Evolutionary conservation across 2,329 filamentous ascomycete species (phyloP).

Genomic region (Emmonsiellopsis sp.): DNA sequence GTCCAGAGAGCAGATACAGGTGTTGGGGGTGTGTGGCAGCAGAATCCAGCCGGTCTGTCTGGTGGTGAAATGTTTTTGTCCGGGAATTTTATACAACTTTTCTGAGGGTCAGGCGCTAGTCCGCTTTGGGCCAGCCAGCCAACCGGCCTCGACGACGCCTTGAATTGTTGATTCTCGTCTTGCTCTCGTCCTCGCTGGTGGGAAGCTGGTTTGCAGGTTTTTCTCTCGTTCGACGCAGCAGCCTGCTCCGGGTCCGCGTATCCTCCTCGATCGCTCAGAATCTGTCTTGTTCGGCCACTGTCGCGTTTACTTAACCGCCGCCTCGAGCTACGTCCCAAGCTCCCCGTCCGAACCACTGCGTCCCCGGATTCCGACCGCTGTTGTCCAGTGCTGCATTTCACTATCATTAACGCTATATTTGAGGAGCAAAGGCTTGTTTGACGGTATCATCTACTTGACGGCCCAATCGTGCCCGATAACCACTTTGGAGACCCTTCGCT

Average conservation of each 20-base stretch:
- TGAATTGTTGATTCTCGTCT: not conserved
- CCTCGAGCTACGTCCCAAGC: not conserved
- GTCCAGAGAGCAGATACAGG: not conserved
- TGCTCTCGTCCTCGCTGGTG: not conserved
- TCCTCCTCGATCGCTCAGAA: not conserved
- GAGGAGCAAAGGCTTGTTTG: not conserved
- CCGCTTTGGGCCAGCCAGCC: conserved; percentile 7
- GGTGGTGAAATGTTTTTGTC: not conserved
- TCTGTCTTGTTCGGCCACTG: not conserved
- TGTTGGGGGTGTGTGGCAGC: not conserved
- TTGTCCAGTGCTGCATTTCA: not conserved
- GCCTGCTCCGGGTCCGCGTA: not conserved
- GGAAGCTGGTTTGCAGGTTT: not conserved
- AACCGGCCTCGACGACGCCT: not conserved
- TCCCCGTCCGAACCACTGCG: not conserved
- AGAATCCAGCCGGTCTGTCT: not conserved
- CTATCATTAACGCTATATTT: not conserved
- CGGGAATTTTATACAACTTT: not conserved
- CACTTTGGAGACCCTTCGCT: not conserved
- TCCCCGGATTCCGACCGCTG: not conserved
- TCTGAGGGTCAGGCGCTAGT: conserved; percentile 8
- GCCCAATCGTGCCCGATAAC: not conserved
- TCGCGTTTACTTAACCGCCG: conserved; percentile 4
- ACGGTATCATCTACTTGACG: not conserved
- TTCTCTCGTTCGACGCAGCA: not conserved